These are phyloP conservation scores for Yamadazyma epiphylla DNA, from an alignment of 1,139 yeast species.

Conservation along the genomic window DNA sequence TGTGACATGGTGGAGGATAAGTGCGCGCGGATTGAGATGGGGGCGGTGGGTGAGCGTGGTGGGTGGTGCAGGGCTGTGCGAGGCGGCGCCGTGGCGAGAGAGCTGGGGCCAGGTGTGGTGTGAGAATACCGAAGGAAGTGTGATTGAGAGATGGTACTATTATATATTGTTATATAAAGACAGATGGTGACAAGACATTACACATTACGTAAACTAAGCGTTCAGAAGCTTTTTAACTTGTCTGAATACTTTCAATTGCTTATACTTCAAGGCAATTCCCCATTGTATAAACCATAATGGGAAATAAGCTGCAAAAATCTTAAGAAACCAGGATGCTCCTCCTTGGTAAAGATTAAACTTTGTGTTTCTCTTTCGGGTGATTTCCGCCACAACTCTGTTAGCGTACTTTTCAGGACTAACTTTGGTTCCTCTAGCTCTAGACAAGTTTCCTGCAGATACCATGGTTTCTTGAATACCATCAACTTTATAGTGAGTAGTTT, in stretches of 20 bases:
- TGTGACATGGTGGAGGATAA: too few species aligned
- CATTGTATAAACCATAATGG: conserved; percentile 31
- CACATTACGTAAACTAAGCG: too few species aligned
- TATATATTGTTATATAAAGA: too few species aligned
- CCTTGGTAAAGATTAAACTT: conserved; percentile 32
- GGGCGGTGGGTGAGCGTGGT: too few species aligned
- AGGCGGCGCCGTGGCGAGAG: too few species aligned
- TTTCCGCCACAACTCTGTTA: conserved; percentile 17
- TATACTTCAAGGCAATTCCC: conserved; percentile 25
- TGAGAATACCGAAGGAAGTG: too few species aligned
- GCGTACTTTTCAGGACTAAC: conserved; percentile 20
- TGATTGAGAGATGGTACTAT: too few species aligned
- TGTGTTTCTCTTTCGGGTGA: conserved; percentile 14
- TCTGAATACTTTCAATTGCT: conserved; percentile 23
- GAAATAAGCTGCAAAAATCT: background rate
- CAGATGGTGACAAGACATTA: too few species aligned
- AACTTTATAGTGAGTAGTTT: conserved; percentile 20
- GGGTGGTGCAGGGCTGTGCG: too few species aligned
- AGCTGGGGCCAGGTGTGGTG: too few species aligned
- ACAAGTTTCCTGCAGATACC: conserved; percentile 18
- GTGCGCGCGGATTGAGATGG: too few species aligned
- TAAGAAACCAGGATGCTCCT: conserved; percentile 2
- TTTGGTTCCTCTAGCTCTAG: conserved; percentile 9
- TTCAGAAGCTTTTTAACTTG: too few species aligned
- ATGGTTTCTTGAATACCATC: conserved; percentile 22